Conservation (phyloP, 1,284 basidiomycete genomes). For the Moesziomyces antarcticus region DNA sequence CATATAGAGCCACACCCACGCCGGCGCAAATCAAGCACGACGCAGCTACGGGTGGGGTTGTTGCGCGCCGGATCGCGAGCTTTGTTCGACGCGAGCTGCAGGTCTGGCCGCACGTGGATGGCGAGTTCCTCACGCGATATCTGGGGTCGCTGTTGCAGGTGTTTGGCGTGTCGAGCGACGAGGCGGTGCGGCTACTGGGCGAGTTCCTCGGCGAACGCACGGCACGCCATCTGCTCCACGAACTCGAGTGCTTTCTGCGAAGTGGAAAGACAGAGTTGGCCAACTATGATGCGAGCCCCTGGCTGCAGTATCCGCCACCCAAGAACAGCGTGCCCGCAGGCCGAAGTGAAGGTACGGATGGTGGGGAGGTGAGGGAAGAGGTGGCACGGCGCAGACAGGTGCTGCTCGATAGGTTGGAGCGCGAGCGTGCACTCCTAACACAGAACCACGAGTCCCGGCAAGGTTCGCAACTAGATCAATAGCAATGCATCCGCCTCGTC, state of each 20-base stretch:
- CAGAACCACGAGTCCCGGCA: too few relatives aligned
- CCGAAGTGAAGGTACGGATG: background rate
- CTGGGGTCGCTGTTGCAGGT: conserved; percentile 56
- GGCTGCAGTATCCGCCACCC: conserved; percentile 16
- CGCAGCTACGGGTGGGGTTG: background rate
- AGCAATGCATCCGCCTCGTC: too few relatives aligned
- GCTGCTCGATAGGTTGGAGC: background rate
- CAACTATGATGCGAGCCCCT: conserved; percentile 29
- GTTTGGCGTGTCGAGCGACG: conserved; percentile 54
- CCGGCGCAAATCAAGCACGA: conserved; percentile 38
- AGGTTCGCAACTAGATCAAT: too few relatives aligned
- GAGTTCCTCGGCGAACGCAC: conserved; percentile 58
- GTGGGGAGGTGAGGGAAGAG: background rate
- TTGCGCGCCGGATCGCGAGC: conserved; percentile 25
- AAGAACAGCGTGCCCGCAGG: too few relatives aligned
- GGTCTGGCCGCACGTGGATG: conserved; percentile 62
- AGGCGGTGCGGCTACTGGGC: conserved; percentile 56
- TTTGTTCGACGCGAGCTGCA: conserved; percentile 65
- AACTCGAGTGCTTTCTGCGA: conserved; percentile 55
- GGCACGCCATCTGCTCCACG: conserved; percentile 62
- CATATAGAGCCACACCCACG: conserved; percentile 49
- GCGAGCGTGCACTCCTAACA: background rate
- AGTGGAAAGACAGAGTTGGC: conserved; percentile 44
- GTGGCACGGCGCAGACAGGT: background rate
- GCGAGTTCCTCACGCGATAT: conserved; percentile 64